phyloP scores from a whole-genome alignment of 257 asterid species.

The Haberlea rhodopensis region DNA sequence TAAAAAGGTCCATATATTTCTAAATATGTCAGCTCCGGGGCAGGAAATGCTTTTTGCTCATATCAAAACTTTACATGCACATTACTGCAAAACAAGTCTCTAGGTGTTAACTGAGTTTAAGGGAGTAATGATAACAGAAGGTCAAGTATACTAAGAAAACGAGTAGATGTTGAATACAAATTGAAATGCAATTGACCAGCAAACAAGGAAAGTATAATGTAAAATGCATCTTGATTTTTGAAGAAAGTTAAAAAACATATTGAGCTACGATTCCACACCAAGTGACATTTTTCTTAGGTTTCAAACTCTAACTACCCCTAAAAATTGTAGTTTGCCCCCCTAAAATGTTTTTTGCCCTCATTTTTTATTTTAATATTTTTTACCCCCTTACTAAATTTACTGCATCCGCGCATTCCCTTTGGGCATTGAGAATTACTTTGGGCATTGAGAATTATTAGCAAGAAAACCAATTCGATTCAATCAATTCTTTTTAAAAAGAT shows the following conservation, averaged over 20 bases:
- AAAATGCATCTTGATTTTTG: too few species aligned
- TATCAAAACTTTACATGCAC: too few species aligned
- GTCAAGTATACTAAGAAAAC: neutral
- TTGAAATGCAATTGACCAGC: too few species aligned
- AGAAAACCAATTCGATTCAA: neutral
- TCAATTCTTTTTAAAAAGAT: too few species aligned
- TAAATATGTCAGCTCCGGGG: slow-evolving; percentile 10
- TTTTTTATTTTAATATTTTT: too few species aligned
- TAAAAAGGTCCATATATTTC: slow-evolving; percentile 20
- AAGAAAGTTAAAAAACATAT: neutral
- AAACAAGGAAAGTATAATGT: neutral
- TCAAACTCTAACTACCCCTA: too few species aligned
- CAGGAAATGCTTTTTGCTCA: neutral
- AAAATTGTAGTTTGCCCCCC: too few species aligned
- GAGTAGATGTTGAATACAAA: neutral
- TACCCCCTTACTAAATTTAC: too few species aligned
- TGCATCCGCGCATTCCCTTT: too few species aligned
- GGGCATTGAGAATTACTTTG: neutral
- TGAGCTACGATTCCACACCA: neutral
- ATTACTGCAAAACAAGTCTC: neutral
- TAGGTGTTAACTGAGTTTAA: neutral
- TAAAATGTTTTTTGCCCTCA: too few species aligned
- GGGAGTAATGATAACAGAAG: neutral
- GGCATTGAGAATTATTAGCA: neutral
- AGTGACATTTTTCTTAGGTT: too few species aligned